Percentiles rank a stretch among this genome's conserved stretches.
Conservation (phyloP, 192 early-diverging fungal species). For the Dimargaris verticillata region DNA sequence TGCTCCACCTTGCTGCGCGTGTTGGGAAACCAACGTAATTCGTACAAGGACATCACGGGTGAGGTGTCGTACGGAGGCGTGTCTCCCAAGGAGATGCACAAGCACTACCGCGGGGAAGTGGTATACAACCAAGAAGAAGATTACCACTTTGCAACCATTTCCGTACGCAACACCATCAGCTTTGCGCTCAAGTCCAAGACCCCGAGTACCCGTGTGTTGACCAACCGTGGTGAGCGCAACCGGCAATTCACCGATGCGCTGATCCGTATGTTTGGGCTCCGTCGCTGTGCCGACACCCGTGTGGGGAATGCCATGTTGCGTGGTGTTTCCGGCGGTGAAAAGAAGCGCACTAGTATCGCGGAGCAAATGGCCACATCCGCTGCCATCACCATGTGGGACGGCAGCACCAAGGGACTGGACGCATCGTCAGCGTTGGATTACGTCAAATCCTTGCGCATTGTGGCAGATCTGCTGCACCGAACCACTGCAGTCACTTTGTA, state of each 20-base stretch:
- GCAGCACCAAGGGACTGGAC: slow-evolving; percentile 42
- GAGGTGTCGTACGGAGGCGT: slow-evolving; percentile 18
- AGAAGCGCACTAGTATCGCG: slow-evolving; percentile 42
- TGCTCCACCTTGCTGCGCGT: slow-evolving; percentile 48
- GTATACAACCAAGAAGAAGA: slow-evolving; percentile 41
- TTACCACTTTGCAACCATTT: slow-evolving; percentile 57
- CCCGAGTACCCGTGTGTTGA: slow-evolving; percentile 24
- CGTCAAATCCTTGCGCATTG: slow-evolving; percentile 49
- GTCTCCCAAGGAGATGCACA: slow-evolving; percentile 33
- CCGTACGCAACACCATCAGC: slow-evolving; percentile 59
- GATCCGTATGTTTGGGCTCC: slow-evolving; percentile 39
- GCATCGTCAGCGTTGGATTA: slow-evolving; percentile 46
- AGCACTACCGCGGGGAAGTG: slow-evolving; percentile 40
- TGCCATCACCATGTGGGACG: slow-evolving; percentile 39
- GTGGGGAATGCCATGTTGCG: slow-evolving; percentile 41
- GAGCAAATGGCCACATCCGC: slow-evolving; percentile 36
- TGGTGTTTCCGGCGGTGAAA: slow-evolving; percentile 51
- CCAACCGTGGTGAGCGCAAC: background rate
- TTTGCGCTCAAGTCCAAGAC: slow-evolving; percentile 60
- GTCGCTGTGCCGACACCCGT: slow-evolving; percentile 29
- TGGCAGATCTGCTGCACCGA: slow-evolving; percentile 45
- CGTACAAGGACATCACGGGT: slow-evolving; percentile 33
- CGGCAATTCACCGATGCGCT: slow-evolving; percentile 15
- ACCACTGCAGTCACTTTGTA: slow-evolving; percentile 40
- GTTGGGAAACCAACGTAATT: slow-evolving; percentile 32